phyloP scores from a whole-genome alignment of 2,329 filamentous ascomycete genomes.

The Lachnellula subtilissima region DNA sequence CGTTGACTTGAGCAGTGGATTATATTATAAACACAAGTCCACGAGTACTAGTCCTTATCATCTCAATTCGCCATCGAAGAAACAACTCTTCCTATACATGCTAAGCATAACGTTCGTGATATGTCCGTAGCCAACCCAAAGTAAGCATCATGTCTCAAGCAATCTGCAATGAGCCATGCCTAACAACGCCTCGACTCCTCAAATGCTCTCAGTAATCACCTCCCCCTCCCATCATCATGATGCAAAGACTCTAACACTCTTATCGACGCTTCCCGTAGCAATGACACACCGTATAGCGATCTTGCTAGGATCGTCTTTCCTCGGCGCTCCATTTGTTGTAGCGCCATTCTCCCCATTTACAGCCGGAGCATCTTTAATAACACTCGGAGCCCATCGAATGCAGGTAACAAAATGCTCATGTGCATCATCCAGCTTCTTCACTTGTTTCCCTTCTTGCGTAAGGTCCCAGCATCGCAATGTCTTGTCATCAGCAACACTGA shows the following conservation, averaged over 20 bases:
- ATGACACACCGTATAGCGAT: conserved; percentile 77
- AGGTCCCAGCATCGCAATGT: conserved; percentile 93
- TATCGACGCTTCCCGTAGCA: conserved; percentile 80
- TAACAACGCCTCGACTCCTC: conserved; percentile 22
- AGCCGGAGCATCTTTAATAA: conserved; percentile 54
- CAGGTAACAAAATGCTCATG: conserved; percentile 84
- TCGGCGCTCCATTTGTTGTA: conserved; percentile 45
- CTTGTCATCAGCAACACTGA: conserved; percentile 86
- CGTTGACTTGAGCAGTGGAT: not conserved
- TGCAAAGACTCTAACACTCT: conserved; percentile 75
- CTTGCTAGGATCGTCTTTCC: conserved; percentile 41
- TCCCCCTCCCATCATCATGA: conserved; percentile 22
- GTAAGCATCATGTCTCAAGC: conserved; percentile 1
- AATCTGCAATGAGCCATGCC: conserved; percentile 10
- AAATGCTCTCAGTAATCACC: conserved; percentile 5
- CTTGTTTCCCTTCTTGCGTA: conserved; percentile 81
- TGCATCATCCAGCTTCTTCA: conserved; percentile 71
- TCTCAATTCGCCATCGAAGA: conserved; percentile 9
- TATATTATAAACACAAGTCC: not conserved
- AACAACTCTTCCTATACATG: conserved; percentile 22
- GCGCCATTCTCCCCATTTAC: conserved; percentile 41
- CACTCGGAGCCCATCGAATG: conserved; percentile 78
- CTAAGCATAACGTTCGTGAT: conserved; percentile 29
- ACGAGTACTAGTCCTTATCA: conserved; percentile 5
- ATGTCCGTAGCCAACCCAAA: conserved; percentile 22